A percentile compares a stretch with the other conserved stretches of the same genome.
These are phyloP conservation scores for Tardiomyces blankii DNA, from an alignment of 1,139 yeast genomes.

Conservation along the genomic window DNA sequence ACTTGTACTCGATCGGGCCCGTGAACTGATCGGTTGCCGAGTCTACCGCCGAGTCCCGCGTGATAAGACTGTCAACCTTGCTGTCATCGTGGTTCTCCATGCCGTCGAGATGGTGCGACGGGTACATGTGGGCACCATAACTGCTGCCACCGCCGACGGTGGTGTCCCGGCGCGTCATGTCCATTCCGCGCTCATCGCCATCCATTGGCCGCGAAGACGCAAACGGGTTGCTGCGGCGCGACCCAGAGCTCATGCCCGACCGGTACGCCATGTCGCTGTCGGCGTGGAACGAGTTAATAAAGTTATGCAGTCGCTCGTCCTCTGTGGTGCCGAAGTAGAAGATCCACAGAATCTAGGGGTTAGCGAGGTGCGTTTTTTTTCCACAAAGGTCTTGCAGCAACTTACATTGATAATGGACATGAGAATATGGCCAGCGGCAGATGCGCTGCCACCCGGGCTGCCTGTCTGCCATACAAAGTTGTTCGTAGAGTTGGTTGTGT, in stretches of 20 bases:
- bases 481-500: constrained; percentile 75
- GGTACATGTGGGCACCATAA: background rate
- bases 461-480: constrained; percentile 60
- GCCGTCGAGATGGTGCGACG: background rate
- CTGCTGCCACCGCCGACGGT: background rate
- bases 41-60: background rate
- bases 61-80: background rate
- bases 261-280: constrained; percentile 4
- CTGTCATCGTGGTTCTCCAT: background rate
- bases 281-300: constrained; percentile 61
- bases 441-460: constrained; percentile 51
- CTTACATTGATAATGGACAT: constrained; percentile 56
- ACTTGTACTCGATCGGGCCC: constrained; percentile 49
- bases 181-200: background rate
- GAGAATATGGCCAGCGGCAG: constrained; percentile 86
- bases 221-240: background rate
- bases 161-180: background rate
- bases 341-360: constrained; percentile 44
- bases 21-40: constrained; percentile 6
- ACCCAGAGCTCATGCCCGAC: background rate
- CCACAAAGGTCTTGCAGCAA: no score
- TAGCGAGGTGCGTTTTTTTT: background rate
- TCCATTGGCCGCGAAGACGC: background rate
- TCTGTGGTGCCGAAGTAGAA: constrained; percentile 55
- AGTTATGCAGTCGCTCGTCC: constrained; percentile 58